Evolutionary conservation across 2,329 filamentous ascomycete genomes (phyloP), one percentile per base, ranked within the genome.

Genomic region (Fusarium zealandicum): DNA sequence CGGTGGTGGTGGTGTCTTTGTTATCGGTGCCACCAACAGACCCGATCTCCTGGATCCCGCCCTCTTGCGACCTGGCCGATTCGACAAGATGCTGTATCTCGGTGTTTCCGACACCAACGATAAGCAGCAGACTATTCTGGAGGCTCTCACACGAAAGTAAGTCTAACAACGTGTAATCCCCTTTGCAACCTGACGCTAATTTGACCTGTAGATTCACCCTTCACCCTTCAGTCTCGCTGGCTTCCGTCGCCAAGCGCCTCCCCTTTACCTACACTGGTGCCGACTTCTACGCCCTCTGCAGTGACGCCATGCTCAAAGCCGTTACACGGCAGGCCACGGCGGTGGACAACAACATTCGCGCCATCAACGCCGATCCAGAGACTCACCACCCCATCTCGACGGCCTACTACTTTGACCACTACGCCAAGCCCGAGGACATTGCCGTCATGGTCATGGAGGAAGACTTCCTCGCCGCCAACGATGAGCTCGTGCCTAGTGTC

Each of bases 1-100:
- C 61, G 85, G 83, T 1, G 90, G 90, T 1, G 91, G 90, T 10
- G 92, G 93, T 16, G 93, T 98, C 5, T 98, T 98, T 71, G 95
- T 98, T 22, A 96, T 99, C 64, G 93, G 95, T 52, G 93, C 93
- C 4, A 99, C 93, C 5, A 99, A 99, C 76, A 80, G 93, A 59
- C 95, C 95, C 1, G 95, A 99, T 78, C 78, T 98, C 47, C 82
- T 99, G 17, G 93, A 99, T 71, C 91, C 91, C 61, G 95, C 93
- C 5, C 78, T 99, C 52, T 79, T 98, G 37, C 85, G 93, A 47
- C 95, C 93, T 1, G 93, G 93, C 3, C 83, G 93, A 54, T 98
- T 99, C 73, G 95, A 99, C 72, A 98, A 98, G 80, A 96, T 98
- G 93, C 83, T 99, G 25, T 99, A 98, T 70, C 81, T 99, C 11